phyloP scores from a whole-genome alignment of 148 eudicot species.

The Fagopyrum esculentum region DNA sequence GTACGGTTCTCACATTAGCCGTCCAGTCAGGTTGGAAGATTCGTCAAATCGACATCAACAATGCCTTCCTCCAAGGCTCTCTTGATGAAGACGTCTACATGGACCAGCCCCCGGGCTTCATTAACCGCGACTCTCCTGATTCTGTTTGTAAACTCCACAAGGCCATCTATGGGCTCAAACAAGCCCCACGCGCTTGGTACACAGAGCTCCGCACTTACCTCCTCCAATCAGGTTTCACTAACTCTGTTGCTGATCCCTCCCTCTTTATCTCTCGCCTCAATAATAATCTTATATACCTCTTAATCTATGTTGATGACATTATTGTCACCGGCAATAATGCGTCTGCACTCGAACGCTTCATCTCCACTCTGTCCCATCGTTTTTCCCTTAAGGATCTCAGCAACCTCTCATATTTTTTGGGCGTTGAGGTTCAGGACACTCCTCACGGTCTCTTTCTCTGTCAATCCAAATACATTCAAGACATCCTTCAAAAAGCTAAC shows the following conservation, averaged over 20 bases:
- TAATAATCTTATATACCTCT: background rate
- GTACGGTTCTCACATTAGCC: background rate
- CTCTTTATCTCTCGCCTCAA: background rate
- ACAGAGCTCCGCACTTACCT: background rate
- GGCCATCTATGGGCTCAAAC: background rate
- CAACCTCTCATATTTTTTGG: background rate
- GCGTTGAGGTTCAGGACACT: background rate
- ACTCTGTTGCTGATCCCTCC: background rate
- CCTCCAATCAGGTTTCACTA: background rate
- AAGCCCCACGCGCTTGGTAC: background rate
- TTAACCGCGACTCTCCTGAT: background rate
- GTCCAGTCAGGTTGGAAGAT: background rate
- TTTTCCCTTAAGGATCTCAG: background rate
- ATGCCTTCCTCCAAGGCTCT: background rate
- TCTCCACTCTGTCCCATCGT: background rate
- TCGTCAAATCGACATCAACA: background rate
- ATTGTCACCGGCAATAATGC: background rate
- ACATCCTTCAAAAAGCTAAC: background rate
- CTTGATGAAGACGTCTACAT: background rate
- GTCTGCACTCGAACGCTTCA: background rate
- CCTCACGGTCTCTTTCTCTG: no score
- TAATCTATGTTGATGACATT: background rate
- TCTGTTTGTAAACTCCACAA: background rate
- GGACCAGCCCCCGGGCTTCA: background rate
- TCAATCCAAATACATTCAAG: background rate